Conservation (phyloP, 2,329 filamentous ascomycete species). For the Fusarium pininemorale region DNA sequence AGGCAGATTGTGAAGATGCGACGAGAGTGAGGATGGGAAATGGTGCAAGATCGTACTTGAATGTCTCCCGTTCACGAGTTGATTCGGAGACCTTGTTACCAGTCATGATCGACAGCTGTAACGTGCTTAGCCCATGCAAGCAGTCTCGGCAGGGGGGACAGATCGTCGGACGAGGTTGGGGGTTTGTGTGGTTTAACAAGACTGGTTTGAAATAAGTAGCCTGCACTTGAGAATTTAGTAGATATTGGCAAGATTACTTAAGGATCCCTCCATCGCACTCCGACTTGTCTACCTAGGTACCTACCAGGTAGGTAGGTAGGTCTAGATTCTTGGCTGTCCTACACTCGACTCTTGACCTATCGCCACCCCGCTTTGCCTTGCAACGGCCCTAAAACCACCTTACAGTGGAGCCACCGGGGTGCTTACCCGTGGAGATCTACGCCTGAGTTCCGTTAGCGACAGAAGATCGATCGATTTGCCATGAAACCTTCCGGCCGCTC, state of each 20-base stretch:
- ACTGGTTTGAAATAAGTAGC: neutral
- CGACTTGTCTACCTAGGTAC: neutral
- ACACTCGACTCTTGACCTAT: neutral
- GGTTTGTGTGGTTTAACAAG: neutral
- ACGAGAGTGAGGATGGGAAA: neutral
- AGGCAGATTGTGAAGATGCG: neutral
- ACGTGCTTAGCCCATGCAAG: neutral
- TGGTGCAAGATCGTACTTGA: slow-evolving; percentile 39
- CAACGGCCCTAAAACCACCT: neutral
- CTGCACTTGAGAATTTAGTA: neutral
- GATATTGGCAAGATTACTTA: slow-evolving; percentile 16
- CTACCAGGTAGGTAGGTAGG: too few relatives aligned
- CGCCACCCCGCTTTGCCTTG: slow-evolving; percentile 5
- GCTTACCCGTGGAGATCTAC: slow-evolving; percentile 12
- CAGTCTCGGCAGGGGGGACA: neutral
- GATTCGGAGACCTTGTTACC: slow-evolving; percentile 31
- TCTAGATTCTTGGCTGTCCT: neutral
- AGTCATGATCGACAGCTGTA: slow-evolving; percentile 8
- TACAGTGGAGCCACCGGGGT: slow-evolving; percentile 4
- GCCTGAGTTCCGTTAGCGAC: neutral
- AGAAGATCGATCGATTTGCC: slow-evolving; percentile 19
- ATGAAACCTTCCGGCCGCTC: slow-evolving; percentile 2
- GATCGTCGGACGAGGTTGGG: neutral
- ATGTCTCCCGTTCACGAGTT: slow-evolving; percentile 46
- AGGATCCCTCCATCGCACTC: neutral